Percentiles rank a stretch among this genome's conserved stretches.
phyloP scores from a whole-genome alignment of 2,329 filamentous ascomycete genomes.

The Tolypocladium album region DNA sequence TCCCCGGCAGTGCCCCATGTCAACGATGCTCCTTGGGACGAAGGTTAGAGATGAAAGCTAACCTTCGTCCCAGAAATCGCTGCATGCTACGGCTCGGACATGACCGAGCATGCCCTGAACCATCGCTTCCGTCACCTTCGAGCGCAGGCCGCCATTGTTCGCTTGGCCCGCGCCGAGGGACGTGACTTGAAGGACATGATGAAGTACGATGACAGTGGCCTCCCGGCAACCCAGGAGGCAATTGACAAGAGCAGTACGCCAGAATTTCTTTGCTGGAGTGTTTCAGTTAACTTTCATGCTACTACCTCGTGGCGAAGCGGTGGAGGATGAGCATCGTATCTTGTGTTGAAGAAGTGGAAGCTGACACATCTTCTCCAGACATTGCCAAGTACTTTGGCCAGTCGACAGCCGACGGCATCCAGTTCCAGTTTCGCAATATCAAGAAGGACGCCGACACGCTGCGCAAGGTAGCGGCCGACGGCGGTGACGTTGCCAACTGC shows the following conservation, averaged over 20 bases:
- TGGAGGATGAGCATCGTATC: neutral
- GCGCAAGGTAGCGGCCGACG: conserved; percentile 29
- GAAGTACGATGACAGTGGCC: conserved; percentile 14
- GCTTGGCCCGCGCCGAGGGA: conserved; percentile 20
- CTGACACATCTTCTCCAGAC: conserved; percentile 24
- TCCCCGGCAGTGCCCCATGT: neutral
- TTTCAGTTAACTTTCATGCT: neutral
- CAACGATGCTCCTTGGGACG: conserved; percentile 9
- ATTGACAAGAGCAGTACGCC: conserved; percentile 31
- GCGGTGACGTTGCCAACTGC: conserved; percentile 32
- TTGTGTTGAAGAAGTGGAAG: neutral
- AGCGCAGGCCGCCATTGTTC: conserved; percentile 28
- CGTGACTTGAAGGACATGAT: conserved; percentile 32
- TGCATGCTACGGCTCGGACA: conserved; percentile 37
- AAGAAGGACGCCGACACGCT: conserved; percentile 42
- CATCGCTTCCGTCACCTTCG: conserved; percentile 40
- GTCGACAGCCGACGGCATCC: conserved; percentile 45
- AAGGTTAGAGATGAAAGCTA: conserved; percentile 15
- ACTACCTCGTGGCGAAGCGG: neutral
- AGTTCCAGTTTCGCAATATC: conserved; percentile 48
- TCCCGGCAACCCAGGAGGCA: conserved; percentile 25
- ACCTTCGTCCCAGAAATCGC: conserved; percentile 32
- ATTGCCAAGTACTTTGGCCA: conserved; percentile 51
- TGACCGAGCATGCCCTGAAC: conserved; percentile 34
- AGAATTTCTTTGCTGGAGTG: too few species aligned